phyloP scores from a whole-genome alignment of 1,284 basidiomycete species.

The Malassezia cuniculi region DNA sequence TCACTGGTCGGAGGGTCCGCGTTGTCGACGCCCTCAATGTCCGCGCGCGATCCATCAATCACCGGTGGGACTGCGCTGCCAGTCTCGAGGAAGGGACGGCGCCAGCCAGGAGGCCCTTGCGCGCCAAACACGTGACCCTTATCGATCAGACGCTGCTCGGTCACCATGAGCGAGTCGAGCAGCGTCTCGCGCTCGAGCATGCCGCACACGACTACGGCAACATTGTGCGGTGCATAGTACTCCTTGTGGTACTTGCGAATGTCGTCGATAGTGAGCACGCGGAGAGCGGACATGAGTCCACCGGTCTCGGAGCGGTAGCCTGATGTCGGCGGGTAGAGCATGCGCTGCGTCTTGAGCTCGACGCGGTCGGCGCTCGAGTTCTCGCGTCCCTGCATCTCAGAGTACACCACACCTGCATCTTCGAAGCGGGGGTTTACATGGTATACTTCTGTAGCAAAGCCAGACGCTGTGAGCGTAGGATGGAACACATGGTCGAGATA shows the following conservation, averaged over 20 bases:
- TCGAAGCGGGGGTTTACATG: conserved; percentile 82
- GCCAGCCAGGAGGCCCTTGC: conserved; percentile 69
- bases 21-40: conserved; percentile 25
- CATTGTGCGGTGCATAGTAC: conserved; percentile 90
- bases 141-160: conserved; percentile 31
- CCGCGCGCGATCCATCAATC: conserved; percentile 28
- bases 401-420: conserved; percentile 81
- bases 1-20: conserved; percentile 26
- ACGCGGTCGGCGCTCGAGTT: conserved; percentile 83
- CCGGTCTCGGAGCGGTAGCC: conserved; percentile 94
- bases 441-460: conserved; percentile 68
- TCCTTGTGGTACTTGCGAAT: conserved; percentile 67
- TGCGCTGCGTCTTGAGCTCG: conserved; percentile 54
- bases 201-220: conserved; percentile 68
- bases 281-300: conserved; percentile 80
- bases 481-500: conserved; percentile 96
- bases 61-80: conserved; percentile 56
- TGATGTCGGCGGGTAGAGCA: conserved; percentile 67
- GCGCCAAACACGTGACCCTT: conserved; percentile 50
- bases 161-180: conserved; percentile 54
- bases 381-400: conserved; percentile 84
- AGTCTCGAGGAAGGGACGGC: conserved; percentile 86
- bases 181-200: conserved; percentile 54
- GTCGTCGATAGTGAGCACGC: conserved; percentile 80
- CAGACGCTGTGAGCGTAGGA: conserved; percentile 79